Conservation (phyloP, 305 asterid species). For the Solanum chacoense region DNA sequence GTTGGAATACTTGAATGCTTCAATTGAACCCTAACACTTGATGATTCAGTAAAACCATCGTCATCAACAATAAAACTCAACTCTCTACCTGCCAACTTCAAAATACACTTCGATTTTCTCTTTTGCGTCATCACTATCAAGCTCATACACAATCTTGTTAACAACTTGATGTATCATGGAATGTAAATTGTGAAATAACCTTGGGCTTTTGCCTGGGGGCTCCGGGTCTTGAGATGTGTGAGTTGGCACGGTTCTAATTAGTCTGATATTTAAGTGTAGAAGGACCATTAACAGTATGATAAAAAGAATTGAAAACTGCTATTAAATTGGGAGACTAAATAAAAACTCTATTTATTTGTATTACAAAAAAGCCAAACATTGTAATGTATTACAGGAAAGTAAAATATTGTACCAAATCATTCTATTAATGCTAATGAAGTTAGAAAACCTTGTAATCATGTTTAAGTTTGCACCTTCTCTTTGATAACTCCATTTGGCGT, state of each 20-base stretch:
- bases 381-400: not conserved
- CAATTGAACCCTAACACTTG: not conserved
- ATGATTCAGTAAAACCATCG: not conserved
- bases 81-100: not conserved
- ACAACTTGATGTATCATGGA: not conserved
- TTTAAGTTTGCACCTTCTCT: constrained; percentile 12
- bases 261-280: not conserved
- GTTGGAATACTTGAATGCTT: not conserved
- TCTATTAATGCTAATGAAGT: not conserved
- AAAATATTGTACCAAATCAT: not conserved
- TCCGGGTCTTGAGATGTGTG: not conserved
- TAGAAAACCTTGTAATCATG: not conserved
- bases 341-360: not conserved
- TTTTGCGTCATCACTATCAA: not conserved
- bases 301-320: not conserved
- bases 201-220: not conserved
- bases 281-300: not conserved
- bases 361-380: not conserved
- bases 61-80: not conserved
- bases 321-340: not conserved
- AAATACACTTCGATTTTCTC: not conserved
- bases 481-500: constrained; percentile 16
- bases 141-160: not conserved
- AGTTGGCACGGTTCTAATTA: not conserved
- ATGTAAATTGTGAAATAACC: not conserved